Evolutionary conservation across 2,329 filamentous ascomycete species (phyloP).

Genomic region (Periconia sp.): DNA sequence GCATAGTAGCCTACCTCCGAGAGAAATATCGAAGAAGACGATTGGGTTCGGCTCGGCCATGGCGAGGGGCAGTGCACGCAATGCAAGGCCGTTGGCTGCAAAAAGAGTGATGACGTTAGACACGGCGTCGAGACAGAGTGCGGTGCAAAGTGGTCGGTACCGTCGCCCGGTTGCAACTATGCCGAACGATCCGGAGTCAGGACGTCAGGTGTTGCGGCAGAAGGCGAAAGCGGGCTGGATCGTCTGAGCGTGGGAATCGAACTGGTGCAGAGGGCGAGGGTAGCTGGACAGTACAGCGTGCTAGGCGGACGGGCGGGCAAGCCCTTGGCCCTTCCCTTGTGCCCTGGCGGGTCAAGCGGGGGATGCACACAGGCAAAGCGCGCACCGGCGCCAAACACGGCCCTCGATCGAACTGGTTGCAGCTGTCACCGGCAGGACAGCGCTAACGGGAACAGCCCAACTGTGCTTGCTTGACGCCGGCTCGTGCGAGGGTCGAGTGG

Average conservation of each 20-base stretch:
- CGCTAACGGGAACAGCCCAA: no score
- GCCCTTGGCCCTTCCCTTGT: neutral
- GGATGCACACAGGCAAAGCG: conserved; percentile 3
- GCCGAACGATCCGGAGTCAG: conserved; percentile 18
- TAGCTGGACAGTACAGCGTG: no score
- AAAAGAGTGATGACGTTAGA: conserved; percentile 28
- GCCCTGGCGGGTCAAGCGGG: conserved; percentile 11
- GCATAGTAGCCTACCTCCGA: conserved; percentile 68
- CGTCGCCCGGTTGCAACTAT: conserved; percentile 10
- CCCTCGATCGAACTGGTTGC: no score
- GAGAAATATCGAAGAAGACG: conserved; percentile 79
- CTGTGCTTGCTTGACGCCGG: no score
- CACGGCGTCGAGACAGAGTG: conserved; percentile 12
- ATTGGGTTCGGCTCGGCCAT: conserved; percentile 54
- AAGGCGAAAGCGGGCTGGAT: conserved; percentile 10
- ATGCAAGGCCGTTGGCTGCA: conserved; percentile 15
- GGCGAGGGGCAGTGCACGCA: conserved; percentile 37
- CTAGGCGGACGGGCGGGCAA: no score
- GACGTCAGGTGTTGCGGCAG: conserved; percentile 18
- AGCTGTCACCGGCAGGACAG: no score
- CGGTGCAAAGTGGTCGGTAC: conserved; percentile 10
- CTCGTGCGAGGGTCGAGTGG: no score
- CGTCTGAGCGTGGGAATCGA: no score
- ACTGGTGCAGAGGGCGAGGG: no score
- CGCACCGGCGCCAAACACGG: conserved; percentile 5